Base-by-base conservation (phyloP, 768 basidiomycete genomes). In the Crucibulum laeve region DNA sequence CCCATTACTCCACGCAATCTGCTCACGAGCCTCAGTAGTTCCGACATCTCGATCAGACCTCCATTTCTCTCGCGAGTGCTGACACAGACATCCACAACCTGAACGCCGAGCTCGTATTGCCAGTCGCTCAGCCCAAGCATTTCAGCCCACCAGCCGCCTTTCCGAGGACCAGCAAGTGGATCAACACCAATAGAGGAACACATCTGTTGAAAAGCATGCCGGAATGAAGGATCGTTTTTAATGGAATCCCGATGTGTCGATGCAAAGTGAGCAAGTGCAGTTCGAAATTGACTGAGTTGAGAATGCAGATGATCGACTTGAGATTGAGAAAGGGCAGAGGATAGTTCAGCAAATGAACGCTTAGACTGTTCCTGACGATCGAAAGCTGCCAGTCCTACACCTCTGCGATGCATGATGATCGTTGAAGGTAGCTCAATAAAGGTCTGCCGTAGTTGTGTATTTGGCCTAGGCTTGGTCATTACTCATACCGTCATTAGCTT, bases 201-300 rank as follows among this genome's bases (percentile, higher is more conserved):
- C 91, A 99, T 96, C 46, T 90, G 86, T 52, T 93, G 90, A 65
- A 98, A 98, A 15, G 82, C 86, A 71, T 86, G 87, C 3, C 96
- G 77, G 61, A 99, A 94, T 3, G 77, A 74, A 1, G 95, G 91
- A 52, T 95, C 87, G 40, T 72, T 71, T 45, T 80, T 79, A 57
- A 99, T 97, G 44, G 85, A 80, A 33, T 85, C 79, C 39, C 91
- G 83, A 61, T 97, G 93, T 6, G 80, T 80, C 19, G 78, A 66
- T 1, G 93, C 91, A 54, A 98, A 99, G 45, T 74, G 76, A 3
- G 77, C 64, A 38, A 97, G 79, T 0, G 90, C 80, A 2, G 80
- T 70, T 53, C 89, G 88, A 66, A 97, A 96, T 39, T 88, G 84
- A 43, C 77, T 71, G 45, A 97, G 79, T 57, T 96, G 91, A 0